A percentile compares a stretch with the other conserved stretches of the same genome.
These are phyloP conservation scores for Fragilaria crotonensis DNA, from an alignment of 108 stramenopile species.

Conservation along the genomic window DNA sequence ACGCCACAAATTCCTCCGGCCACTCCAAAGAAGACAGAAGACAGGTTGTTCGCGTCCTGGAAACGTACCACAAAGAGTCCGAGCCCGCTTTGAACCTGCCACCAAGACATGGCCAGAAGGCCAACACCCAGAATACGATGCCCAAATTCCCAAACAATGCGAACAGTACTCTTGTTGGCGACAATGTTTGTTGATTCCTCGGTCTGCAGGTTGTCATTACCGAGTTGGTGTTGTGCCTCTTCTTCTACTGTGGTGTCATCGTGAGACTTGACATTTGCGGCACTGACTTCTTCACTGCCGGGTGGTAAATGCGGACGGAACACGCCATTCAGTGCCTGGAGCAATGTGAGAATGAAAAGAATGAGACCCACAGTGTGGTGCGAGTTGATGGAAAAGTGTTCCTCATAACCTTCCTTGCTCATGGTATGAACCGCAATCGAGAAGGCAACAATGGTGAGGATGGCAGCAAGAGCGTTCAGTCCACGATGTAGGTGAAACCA, in stretches of 20 bases:
- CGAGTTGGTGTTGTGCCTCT: background rate
- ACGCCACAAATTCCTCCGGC: background rate
- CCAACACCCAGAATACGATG: background rate
- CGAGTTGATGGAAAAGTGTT: slow-evolving; percentile 11
- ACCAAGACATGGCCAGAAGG: background rate
- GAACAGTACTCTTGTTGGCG: background rate
- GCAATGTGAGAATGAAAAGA: slow-evolving; percentile 25
- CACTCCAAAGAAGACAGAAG: background rate
- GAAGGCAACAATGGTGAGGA: slow-evolving; percentile 19
- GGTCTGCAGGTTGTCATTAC: no score
- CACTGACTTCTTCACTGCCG: background rate
- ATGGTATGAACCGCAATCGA: slow-evolving; percentile 20
- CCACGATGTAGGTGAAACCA: slow-evolving; percentile 29
- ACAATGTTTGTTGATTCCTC: no score
- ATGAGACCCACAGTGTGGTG: slow-evolving; percentile 31
- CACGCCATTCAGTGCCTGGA: slow-evolving; percentile 30
- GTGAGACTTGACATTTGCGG: background rate
- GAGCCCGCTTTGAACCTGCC: background rate
- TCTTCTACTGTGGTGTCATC: background rate
- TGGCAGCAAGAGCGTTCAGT: slow-evolving; percentile 13
- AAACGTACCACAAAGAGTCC: background rate
- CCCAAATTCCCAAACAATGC: background rate
- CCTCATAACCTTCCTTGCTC: slow-evolving; percentile 8
- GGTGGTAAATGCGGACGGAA: slow-evolving; percentile 27
- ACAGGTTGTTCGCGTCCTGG: background rate